Percentiles rank a stretch among this genome's conserved stretches.
phyloP scores from a whole-genome alignment of 257 asterid genomes.

The Lantana camara region DNA sequence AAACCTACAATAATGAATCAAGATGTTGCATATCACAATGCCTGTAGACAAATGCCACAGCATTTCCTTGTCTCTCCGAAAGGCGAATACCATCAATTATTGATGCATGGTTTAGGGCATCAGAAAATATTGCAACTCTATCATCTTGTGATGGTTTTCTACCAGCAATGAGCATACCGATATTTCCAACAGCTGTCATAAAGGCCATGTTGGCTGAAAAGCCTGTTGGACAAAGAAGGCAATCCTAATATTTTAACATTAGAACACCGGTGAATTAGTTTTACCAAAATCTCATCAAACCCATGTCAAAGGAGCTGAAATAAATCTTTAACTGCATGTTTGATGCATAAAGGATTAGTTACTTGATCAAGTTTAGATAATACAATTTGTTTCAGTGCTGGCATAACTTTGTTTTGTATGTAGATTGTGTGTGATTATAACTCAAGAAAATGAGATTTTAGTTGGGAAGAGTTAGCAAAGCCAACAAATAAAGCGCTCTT shows the following conservation, averaged over 20 bases:
- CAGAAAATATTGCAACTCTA: slow-evolving; percentile 85
- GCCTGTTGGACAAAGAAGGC: slow-evolving; percentile 99
- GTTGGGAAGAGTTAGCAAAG: too few relatives aligned
- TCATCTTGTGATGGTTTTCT: slow-evolving; percentile 55
- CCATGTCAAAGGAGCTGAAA: slow-evolving; percentile 5
- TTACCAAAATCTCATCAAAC: slow-evolving; percentile 3
- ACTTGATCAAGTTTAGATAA: slow-evolving; percentile 4
- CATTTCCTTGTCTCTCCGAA: slow-evolving; percentile 80
- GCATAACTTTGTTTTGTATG: too few relatives aligned
- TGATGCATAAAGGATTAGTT: background rate
- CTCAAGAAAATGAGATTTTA: too few relatives aligned
- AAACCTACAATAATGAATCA: slow-evolving; percentile 69
- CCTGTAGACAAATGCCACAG: slow-evolving; percentile 67
- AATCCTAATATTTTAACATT: slow-evolving; percentile 80
- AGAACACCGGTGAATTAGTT: slow-evolving; percentile 50
- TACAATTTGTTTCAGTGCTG: too few relatives aligned
- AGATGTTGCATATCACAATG: slow-evolving; percentile 97
- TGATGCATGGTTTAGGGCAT: slow-evolving; percentile 95
- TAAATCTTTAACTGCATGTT: slow-evolving; percentile 6
- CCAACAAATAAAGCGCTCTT: too few relatives aligned
- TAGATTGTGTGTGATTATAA: too few relatives aligned
- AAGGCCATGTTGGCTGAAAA: slow-evolving; percentile 99
- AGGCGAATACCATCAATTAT: slow-evolving; percentile 97
- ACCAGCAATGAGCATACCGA: slow-evolving; percentile 62
- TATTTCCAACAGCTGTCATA: slow-evolving; percentile 79